Base-by-base conservation (phyloP, 2,329 filamentous ascomycete genomes). In the Pseudofabraea citricarpa region DNA sequence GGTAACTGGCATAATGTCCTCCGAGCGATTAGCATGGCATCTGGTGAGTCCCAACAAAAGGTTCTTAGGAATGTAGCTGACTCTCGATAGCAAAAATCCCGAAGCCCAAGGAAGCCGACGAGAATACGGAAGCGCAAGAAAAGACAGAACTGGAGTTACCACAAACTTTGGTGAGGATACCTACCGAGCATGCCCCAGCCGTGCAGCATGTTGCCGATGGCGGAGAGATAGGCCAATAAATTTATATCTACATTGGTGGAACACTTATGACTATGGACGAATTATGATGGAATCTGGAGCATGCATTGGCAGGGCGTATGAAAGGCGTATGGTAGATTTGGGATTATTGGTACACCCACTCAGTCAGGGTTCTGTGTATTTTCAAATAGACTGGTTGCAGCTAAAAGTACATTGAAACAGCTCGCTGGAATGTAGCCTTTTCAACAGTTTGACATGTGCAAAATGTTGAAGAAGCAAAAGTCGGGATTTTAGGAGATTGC, bases 1-100 rank as follows among this genome's bases (percentile, higher is more conserved):
- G 79, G 83, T 41, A 94, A 93, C 63, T 94, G 88, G 88, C 85
- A 90, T 64, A 90, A 88, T 56, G 87, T 94, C 51, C 73, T 94
- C 47, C 75, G 85, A 52, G 87, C 87, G 32, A 90, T 94, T 58
- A 85, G 85, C 59, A 90, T 93, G 85, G 88, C 88, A 49, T 90
- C 85, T 47, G 76, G 87, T 90, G 73, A 59, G 80, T n/a, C n/a
- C n/a, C n/a, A 68, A 21, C 44, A 10, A 10, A 6, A 26, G 20
- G 41, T 20, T 18, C 16, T 24, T 43, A 20, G 48, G 40, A 47
- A 13, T n/a, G 41, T 40, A 27, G 36, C 56, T 51, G 40, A 40
- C 40, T 10, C 29, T 22, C 6, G 9, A 42, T 49, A 90, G 85
- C 78, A 44, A 87, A 87, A 71, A 71, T 90, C 20, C 77, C 85